Evolutionary conservation across 371 early-diverging fungal species (phyloP), one percentile per base, ranked within the genome.

Genomic region (Mortierella sp.): DNA sequence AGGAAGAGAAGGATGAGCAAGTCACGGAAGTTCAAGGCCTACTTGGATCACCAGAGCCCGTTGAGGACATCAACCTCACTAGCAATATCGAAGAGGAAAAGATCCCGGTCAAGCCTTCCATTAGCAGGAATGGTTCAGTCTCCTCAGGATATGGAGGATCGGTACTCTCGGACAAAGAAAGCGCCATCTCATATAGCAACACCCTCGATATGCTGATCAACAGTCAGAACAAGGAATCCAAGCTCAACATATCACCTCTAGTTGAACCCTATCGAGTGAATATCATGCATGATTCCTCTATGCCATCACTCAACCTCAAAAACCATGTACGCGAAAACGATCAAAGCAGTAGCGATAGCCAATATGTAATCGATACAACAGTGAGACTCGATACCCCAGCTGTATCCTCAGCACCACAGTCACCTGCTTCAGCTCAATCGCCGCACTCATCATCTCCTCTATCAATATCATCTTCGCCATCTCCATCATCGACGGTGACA

Each of bases 1-100:
- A 72, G 51, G 79, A 79, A 26, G 80, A 80, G 13, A 70, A 70
- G 66, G 75, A 74, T 53, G 80, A 80, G 22, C 51, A 56, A 15
- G 57, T 28, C 7, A 43, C 53, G 0, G 13, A 65, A 34, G 32
- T 28, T 9, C 47, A 61, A n/a, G 53, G 53, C 43, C 12, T 60
- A 54, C 34, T 43, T 10, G 60, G 40, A 32, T 60, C 51, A n/a
- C 64, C 57, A 29, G 32, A 37, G 23, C n/a, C n/a, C 4, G 34
- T 53, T 17, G 53, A 31, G 22, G 61, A 23, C 1, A 23, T 26
- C 7, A 26, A 15, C 57, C 15, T 59, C n/a, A 45, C 7, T 2
- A 22, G 1, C 17, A 10, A 37, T 28, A 31, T 49, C 1, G 37
- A 32, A n/a, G 31, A 42, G 8, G 54, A 31, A 37, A 22, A 32